Percentiles rank a stretch among this genome's conserved stretches.
Evolutionary conservation across 2,329 filamentous ascomycete species (phyloP).

Genomic region (Xylaria multiplex): DNA sequence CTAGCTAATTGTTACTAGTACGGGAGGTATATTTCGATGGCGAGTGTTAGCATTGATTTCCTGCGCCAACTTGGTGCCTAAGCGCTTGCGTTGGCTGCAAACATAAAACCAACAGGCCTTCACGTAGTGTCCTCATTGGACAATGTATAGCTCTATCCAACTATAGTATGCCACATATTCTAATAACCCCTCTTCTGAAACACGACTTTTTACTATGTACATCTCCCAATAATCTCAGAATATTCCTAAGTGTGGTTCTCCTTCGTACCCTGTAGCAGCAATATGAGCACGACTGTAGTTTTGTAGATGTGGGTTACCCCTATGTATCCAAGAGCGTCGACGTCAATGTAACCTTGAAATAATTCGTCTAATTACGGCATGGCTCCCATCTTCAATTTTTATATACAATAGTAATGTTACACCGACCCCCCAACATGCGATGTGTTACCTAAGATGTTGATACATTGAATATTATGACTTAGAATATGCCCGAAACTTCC

Average conservation of each 20-base stretch:
- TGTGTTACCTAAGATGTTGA: not conserved
- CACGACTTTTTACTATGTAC: not conserved
- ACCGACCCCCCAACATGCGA: not conserved
- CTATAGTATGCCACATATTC: not conserved
- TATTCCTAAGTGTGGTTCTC: not conserved
- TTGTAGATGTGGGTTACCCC: not conserved
- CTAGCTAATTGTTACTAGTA: no score
- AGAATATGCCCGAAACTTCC: not conserved
- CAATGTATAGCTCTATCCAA: no score
- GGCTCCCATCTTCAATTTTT: not conserved
- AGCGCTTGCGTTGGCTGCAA: no score
- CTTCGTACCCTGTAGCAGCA: not conserved
- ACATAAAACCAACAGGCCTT: no score
- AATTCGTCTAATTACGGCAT: not conserved
- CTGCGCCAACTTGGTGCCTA: no score
- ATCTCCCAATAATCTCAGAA: not conserved
- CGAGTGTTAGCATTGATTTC: no score
- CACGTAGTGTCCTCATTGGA: no score
- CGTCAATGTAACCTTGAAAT: not conserved
- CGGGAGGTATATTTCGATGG: no score
- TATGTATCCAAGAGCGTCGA: not conserved
- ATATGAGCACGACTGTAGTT: not conserved
- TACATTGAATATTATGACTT: not conserved
- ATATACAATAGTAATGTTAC: not conserved
- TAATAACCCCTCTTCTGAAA: not conserved